Evolutionary conservation across 1,284 basidiomycete genomes (phyloP), one percentile per base, ranked within the genome.

Genomic region (Rhodotorula glutinis): DNA sequence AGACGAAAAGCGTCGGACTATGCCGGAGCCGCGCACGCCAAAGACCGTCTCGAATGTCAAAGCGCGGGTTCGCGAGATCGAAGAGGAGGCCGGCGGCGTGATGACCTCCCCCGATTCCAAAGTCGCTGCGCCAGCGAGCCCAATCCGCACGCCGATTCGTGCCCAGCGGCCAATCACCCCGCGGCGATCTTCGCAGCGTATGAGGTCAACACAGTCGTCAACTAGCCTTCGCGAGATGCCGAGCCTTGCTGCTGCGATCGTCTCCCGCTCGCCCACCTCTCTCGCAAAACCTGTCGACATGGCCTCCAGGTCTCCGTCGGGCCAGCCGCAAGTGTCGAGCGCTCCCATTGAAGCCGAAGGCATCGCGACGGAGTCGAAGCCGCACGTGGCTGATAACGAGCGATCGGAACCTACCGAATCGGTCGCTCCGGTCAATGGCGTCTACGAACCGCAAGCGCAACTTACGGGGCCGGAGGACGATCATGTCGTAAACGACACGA

Each of bases 11-110:
- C 40, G 56, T 3, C 38, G 47, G 21, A 47, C 33, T 30, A 29
- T n/a, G 16, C 53, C 27, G 46, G 62, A 61, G 49, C 52, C 40
- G 3, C 43, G 54, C 44, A 21, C 30, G 4, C 66, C 67, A 7
- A 69, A 56, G n/a, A 64, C 60, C 8, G 70, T 72, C 0, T 64
- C 61, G n/a, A 69, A 57, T 47, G 70, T 72, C 38, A 69, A 65
- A 47, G 60, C 51, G 44, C 52, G 70, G 2, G 70, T 72, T 1
- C 52, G 60, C 30, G 70, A 72, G 43, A 55, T 72, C n/a, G 70
- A 71, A 47, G 62, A 44, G 38, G 63, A 62, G 52, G 52, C 19
- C n/a, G 27, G 21, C 13, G 38, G 19, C 19, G 23, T 17, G 46
- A 21, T 9, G 29, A 30, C 21, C n/a, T 11, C n/a, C 19, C 38